Percentiles rank a stretch among this genome's conserved stretches.
Evolutionary conservation across 208 protist species (phyloP).

Genomic region (Trypanosoma scelopori): DNA sequence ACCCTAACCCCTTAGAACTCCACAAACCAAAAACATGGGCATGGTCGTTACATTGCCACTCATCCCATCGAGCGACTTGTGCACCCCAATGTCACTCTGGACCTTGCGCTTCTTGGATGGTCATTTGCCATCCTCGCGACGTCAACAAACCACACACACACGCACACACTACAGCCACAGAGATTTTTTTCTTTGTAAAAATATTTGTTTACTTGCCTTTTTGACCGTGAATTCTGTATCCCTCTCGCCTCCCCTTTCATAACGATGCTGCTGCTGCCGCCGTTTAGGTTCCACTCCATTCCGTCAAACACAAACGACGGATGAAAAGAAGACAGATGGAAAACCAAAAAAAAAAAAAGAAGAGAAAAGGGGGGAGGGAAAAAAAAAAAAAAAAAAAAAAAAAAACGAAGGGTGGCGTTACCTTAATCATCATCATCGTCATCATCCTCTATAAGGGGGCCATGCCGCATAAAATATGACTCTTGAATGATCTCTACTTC

Average conservation of each 20-base stretch:
- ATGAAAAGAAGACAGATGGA: not conserved
- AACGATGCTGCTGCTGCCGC: not conserved
- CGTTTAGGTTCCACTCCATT: not conserved
- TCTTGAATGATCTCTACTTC: constrained; percentile 83
- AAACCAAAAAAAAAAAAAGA: constrained; percentile 3
- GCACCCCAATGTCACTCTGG: too few relatives aligned
- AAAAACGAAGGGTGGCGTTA: not conserved
- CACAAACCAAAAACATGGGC: too few relatives aligned
- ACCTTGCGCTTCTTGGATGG: not conserved
- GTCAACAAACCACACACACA: too few relatives aligned
- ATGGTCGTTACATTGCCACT: too few relatives aligned
- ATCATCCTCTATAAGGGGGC: constrained; percentile 85
- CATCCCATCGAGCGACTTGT: too few relatives aligned
- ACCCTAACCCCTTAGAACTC: too few relatives aligned
- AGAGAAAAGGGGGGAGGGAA: too few relatives aligned
- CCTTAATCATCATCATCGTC: constrained; percentile 28
- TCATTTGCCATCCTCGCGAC: not conserved
- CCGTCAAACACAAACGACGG: not conserved
- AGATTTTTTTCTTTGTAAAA: not conserved
- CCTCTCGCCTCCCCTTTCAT: not conserved
- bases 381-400: constrained; percentile 3
- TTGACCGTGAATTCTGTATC: too few relatives aligned
- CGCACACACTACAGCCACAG: not conserved
- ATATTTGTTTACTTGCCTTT: too few relatives aligned
- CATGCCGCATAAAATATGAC: constrained; percentile 76